Evolutionary conservation across 495 filamentous ascomycete species (phyloP).

Genomic region (Xanthoparmelia taractica): DNA sequence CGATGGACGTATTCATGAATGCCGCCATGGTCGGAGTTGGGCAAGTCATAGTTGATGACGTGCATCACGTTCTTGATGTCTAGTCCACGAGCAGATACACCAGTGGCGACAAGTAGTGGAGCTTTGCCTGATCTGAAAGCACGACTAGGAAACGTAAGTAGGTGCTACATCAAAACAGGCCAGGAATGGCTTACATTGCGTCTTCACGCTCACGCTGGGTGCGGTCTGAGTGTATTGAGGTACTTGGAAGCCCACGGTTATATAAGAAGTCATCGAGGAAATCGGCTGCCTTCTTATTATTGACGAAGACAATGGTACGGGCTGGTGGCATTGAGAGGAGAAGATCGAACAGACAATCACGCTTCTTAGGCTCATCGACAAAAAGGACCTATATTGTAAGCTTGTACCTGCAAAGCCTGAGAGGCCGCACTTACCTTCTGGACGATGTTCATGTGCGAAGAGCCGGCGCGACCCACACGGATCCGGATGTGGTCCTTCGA

Average conservation of each 20-base stretch:
- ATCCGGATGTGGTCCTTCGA: conserved; percentile 64
- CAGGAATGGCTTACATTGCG: conserved; percentile 55
- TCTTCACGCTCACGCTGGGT: conserved; percentile 92
- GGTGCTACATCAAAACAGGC: neutral
- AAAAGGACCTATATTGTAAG: conserved; percentile 45
- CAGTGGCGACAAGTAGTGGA: conserved; percentile 79
- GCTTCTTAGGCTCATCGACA: conserved; percentile 56
- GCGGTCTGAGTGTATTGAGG: conserved; percentile 79
- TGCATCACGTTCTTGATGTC: conserved; percentile 82
- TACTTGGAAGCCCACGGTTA: conserved; percentile 67
- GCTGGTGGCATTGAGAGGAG: conserved; percentile 57
- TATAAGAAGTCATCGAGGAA: conserved; percentile 80
- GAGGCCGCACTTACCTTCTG: conserved; percentile 45
- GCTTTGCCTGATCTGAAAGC: conserved; percentile 65
- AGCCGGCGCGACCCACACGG: conserved; percentile 77
- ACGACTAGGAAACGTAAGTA: conserved; percentile 43
- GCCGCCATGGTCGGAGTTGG: conserved; percentile 60
- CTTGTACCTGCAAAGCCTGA: neutral
- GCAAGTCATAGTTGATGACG: conserved; percentile 89
- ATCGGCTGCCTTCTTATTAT: conserved; percentile 66
- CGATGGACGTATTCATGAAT: conserved; percentile 92
- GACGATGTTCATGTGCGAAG: conserved; percentile 66
- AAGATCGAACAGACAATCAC: conserved; percentile 62
- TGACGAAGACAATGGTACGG: conserved; percentile 90
- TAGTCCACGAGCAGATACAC: conserved; percentile 79